Evolutionary conservation across 805 yeast species (phyloP).

Genomic region (Clavispora carvajalis): DNA sequence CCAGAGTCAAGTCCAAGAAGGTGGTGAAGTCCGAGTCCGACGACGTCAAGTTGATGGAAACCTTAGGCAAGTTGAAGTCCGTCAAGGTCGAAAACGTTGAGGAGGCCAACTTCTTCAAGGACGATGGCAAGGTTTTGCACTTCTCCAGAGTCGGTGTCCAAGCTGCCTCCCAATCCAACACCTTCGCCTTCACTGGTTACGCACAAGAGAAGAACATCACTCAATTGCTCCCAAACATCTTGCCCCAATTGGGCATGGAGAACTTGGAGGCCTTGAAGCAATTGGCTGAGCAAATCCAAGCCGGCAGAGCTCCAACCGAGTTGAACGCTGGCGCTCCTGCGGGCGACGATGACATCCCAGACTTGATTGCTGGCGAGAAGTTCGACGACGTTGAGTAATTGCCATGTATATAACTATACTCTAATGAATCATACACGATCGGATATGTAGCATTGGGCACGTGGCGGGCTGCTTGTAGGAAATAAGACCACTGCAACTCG

Average conservation of each 20-base stretch:
- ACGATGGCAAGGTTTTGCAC: conserved; percentile 93
- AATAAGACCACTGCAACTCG: too few relatives aligned
- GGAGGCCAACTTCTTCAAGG: conserved; percentile 97
- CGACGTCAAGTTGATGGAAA: conserved; percentile 85
- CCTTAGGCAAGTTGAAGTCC: conserved; percentile 84
- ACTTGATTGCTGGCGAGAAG: conserved; percentile 84
- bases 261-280: conserved; percentile 83
- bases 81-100: conserved; percentile 85
- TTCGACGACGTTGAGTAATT: conserved; percentile 56
- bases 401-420: conserved; percentile 5
- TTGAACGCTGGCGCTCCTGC: conserved; percentile 38
- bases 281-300: conserved; percentile 85
- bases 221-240: conserved; percentile 88
- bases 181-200: conserved; percentile 91
- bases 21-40: conserved; percentile 66
- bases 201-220: conserved; percentile 89
- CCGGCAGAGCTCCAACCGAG: conserved; percentile 46
- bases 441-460: too few relatives aligned
- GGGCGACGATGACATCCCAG: conserved; percentile 63
- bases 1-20: conserved; percentile 92
- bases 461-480: too few relatives aligned
- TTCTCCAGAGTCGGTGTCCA: conserved; percentile 96
- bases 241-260: conserved; percentile 95
- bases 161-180: conserved; percentile 84
- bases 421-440: conserved; percentile 1